A percentile compares a stretch with the other conserved stretches of the same genome.
Conservation (phyloP, 2,329 filamentous ascomycete species). For the Plenodomus biglobosus region DNA sequence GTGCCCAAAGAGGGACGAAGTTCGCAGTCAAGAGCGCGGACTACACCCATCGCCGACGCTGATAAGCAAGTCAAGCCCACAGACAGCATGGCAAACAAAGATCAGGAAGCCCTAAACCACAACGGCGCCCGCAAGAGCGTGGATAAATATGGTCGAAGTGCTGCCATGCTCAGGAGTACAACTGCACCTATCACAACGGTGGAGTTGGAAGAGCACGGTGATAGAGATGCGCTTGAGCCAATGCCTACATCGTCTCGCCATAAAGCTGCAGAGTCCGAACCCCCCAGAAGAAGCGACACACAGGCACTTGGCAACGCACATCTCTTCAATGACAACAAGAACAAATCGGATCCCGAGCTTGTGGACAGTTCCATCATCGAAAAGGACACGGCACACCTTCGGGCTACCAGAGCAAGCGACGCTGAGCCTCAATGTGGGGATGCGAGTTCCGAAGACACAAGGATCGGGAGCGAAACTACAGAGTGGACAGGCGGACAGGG, state of each 20-base stretch:
- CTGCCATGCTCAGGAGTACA: constrained; percentile 16
- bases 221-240: constrained; percentile 4
- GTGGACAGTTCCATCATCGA: not conserved
- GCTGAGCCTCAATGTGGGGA: constrained; percentile 8
- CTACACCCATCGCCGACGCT: constrained; percentile 14
- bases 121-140: constrained; percentile 16
- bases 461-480: constrained; percentile 5
- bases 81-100: not conserved
- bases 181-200: constrained; percentile 19
- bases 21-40: constrained; percentile 10
- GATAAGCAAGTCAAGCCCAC: not conserved
- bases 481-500: not conserved
- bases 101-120: constrained; percentile 12
- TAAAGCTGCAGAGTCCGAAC: not conserved
- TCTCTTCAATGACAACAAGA: constrained; percentile 2
- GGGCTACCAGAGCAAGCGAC: not conserved
- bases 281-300: constrained; percentile 6
- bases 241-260: not conserved
- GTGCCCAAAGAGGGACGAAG: constrained; percentile 3
- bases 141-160: constrained; percentile 6
- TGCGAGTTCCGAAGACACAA: constrained; percentile 12
- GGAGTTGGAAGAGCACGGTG: constrained; percentile 6
- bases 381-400: not conserved
- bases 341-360: constrained; percentile 9
- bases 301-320: constrained; percentile 8